Base-by-base conservation (phyloP, 192 early-diverging fungal species). In the Phycomyces blakesleeanus region DNA sequence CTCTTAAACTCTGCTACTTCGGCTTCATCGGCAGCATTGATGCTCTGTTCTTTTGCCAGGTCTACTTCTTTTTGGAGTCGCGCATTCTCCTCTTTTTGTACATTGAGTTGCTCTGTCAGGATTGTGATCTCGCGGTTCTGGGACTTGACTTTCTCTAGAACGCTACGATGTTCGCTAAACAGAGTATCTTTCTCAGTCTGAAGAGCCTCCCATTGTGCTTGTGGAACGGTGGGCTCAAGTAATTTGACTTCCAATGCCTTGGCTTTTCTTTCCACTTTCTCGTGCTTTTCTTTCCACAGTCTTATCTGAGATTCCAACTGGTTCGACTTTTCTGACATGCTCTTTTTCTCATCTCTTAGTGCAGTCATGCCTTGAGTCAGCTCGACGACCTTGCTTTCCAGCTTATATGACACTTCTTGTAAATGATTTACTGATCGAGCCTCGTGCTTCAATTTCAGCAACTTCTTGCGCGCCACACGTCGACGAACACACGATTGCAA, bases 341-440 rank as follows among this genome's bases (percentile, higher is more conserved):
- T 51, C 25, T 82, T 82, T 72, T 88, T 86, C 69, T 93, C 91
- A 62, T 91, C 80, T 61, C 83, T 82, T 64, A 82, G 77, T 55
- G 74, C 71, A 27, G 82, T 82, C 54, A 95, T 72, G 34, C 76
- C 75, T 65, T 91, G 92, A 34, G 94, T 96, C 63, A 99, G 83
- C 72, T 93, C 93, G 66, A 99, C 88, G 57, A 99, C 92, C 83
- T 97, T 99, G 80, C 83, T 88, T 77, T 99, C 97, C 3, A 99
- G 80, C 77, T 89, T 90, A 74, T 92, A 93, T 26, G 95, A 94
- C 44, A 89, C 84, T 68, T 98, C 90, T 78, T 97, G 91, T 72
- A 95, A 86, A 68, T 97, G 96, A 50, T 85, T 89, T 7, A 92
- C 91, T 39, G 91, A 94, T 51, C 89, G 76, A 37, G 89, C 88